These are phyloP conservation scores for Curvularia spicifera DNA, from an alignment of 2,329 filamentous ascomycete genomes.

Conservation along the genomic window DNA sequence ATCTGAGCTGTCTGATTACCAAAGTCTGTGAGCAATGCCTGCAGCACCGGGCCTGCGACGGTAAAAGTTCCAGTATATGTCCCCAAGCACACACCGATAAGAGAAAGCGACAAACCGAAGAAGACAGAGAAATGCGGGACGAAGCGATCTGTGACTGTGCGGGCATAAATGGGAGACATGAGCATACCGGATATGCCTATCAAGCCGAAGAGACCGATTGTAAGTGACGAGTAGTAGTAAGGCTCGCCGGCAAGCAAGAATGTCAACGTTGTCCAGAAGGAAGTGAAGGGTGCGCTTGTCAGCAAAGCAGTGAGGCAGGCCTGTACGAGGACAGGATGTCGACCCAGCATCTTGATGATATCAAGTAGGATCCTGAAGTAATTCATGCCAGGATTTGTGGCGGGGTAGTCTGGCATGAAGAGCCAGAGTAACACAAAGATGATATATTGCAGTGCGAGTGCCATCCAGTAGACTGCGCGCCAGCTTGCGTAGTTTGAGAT, in stretches of 20 bases:
- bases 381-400: conserved; percentile 71
- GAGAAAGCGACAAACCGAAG: conserved; percentile 63
- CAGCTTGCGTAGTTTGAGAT: conserved; percentile 76
- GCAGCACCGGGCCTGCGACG: conserved; percentile 74
- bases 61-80: conserved; percentile 71
- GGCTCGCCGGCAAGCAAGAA: conserved; percentile 76
- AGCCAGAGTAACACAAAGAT: conserved; percentile 70
- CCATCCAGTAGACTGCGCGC: conserved; percentile 80
- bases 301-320: conserved; percentile 71
- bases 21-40: conserved; percentile 73
- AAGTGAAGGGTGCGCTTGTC: conserved; percentile 66
- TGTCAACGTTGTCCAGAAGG: conserved; percentile 77
- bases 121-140: conserved; percentile 72
- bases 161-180: conserved; percentile 72
- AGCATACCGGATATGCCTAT: conserved; percentile 75
- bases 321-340: conserved; percentile 73
- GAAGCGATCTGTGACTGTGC: conserved; percentile 72
- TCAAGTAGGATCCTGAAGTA: conserved; percentile 71
- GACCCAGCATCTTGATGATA: conserved; percentile 68
- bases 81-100: conserved; percentile 69
- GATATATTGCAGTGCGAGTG: conserved; percentile 72
- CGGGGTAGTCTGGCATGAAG: conserved; percentile 82
- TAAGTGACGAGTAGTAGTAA: conserved; percentile 70
- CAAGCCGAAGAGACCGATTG: conserved; percentile 79
- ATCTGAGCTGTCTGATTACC: conserved; percentile 77